Conservation (phyloP, 192 early-diverging fungal genomes). For the Coemansia furcata region DNA sequence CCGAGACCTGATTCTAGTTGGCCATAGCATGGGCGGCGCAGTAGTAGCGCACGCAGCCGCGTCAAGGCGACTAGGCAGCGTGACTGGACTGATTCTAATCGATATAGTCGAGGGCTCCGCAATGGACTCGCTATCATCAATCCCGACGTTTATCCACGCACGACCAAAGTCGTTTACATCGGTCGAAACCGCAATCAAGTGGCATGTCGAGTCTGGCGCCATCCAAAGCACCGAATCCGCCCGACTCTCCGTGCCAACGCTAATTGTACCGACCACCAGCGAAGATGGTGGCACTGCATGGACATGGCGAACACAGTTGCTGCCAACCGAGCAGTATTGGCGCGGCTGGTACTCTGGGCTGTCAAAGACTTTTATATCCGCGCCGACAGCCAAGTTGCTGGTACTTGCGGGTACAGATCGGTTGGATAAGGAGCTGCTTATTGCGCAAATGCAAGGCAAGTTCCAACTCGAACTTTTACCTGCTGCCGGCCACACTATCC, state of each 20-base stretch:
- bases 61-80: slow-evolving; percentile 45
- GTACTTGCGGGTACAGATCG: slow-evolving; percentile 73
- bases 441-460: slow-evolving; percentile 84
- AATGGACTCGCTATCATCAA: slow-evolving; percentile 46
- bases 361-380: slow-evolving; percentile 66
- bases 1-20: slow-evolving; percentile 66
- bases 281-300: slow-evolving; percentile 47
- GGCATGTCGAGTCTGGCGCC: slow-evolving; percentile 58
- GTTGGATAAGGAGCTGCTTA: slow-evolving; percentile 71
- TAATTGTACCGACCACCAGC: slow-evolving; percentile 36
- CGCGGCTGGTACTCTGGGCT: slow-evolving; percentile 59
- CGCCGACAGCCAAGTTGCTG: slow-evolving; percentile 62
- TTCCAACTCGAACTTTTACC: slow-evolving; percentile 71
- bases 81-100: slow-evolving; percentile 65
- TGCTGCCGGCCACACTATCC: slow-evolving; percentile 68
- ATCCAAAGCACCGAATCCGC: slow-evolving; percentile 68
- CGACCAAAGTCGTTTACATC: slow-evolving; percentile 33
- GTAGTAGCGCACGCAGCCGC: slow-evolving; percentile 66
- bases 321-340: slow-evolving; percentile 68
- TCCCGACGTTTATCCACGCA: slow-evolving; percentile 38
- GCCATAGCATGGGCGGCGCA: slow-evolving; percentile 83
- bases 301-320: slow-evolving; percentile 60
- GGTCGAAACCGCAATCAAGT: slow-evolving; percentile 34
- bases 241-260: slow-evolving; percentile 68
- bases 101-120: slow-evolving; percentile 79